Conservation (phyloP, 2,329 filamentous ascomycete genomes). For the Capronia coronata region DNA sequence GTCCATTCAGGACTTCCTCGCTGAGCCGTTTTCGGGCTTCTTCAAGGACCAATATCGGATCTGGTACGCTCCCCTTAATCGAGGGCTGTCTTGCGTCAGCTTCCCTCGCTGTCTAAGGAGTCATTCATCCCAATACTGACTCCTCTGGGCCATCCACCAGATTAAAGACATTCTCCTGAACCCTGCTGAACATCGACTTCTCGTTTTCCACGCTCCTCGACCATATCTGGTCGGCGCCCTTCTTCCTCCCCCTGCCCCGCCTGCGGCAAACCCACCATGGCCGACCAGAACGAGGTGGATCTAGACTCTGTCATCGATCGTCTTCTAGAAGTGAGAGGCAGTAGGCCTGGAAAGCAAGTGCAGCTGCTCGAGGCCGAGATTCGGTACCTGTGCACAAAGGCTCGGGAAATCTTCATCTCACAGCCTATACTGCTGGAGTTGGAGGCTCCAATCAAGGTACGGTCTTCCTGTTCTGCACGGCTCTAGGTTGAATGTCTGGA, state of each 20-base stretch:
- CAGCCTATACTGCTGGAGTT: slow-evolving; percentile 97
- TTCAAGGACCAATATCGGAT: slow-evolving; percentile 8
- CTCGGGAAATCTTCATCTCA: slow-evolving; percentile 98
- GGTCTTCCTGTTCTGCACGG: slow-evolving; percentile 27
- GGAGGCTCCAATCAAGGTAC: slow-evolving; percentile 97
- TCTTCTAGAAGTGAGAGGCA: slow-evolving; percentile 93
- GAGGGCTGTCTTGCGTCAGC: slow-evolving; percentile 17
- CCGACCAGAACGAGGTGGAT: slow-evolving; percentile 83
- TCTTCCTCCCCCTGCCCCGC: slow-evolving; percentile 21
- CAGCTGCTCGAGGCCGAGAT: slow-evolving; percentile 96
- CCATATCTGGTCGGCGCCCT: slow-evolving; percentile 26
- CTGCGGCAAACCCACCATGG: slow-evolving; percentile 49
- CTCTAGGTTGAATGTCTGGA: background rate
- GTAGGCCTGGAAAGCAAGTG: slow-evolving; percentile 96
- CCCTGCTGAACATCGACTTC: slow-evolving; percentile 12
- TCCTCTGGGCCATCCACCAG: slow-evolving; percentile 3
- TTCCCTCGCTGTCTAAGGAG: slow-evolving; percentile 1
- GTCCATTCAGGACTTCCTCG: slow-evolving; percentile 10
- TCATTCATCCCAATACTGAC: slow-evolving; percentile 17
- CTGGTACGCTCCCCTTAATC: slow-evolving; percentile 15
- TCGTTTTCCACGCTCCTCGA: slow-evolving; percentile 12
- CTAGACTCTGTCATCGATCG: slow-evolving; percentile 99
- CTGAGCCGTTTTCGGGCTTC: slow-evolving; percentile 16
- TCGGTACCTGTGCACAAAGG: slow-evolving; percentile 94
- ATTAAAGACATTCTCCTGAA: slow-evolving; percentile 6